A percentile compares a stretch with the other conserved stretches of the same genome.
These are phyloP conservation scores for Monascus ruber DNA, from an alignment of 2,329 filamentous ascomycete genomes.

Conservation along the genomic window DNA sequence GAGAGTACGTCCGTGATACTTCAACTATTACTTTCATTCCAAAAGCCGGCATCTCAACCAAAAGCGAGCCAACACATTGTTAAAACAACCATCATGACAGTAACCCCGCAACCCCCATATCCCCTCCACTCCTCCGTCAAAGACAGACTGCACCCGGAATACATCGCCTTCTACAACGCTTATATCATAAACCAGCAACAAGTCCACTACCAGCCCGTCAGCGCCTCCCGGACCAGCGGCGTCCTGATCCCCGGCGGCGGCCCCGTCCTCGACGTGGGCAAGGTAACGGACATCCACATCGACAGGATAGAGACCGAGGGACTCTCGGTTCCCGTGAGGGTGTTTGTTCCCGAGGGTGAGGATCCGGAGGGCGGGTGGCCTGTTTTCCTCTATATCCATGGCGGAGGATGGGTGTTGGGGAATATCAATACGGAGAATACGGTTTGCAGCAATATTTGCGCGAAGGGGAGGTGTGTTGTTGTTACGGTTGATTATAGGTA, in stretches of 20 bases:
- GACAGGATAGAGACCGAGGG: slow-evolving; percentile 36
- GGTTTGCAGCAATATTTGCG: slow-evolving; percentile 45
- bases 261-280: slow-evolving; percentile 37
- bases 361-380: slow-evolving; percentile 42
- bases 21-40: background rate
- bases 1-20: background rate
- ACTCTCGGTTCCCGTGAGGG: slow-evolving; percentile 37
- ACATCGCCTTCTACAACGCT: slow-evolving; percentile 43
- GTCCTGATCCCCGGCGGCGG: slow-evolving; percentile 44
- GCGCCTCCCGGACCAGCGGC: slow-evolving; percentile 40
- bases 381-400: slow-evolving; percentile 46
- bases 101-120: slow-evolving; percentile 28
- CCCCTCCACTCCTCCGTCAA: slow-evolving; percentile 39
- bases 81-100: slow-evolving; percentile 1
- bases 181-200: slow-evolving; percentile 41
- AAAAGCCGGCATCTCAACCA: background rate
- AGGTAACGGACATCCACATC: slow-evolving; percentile 35
- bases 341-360: slow-evolving; percentile 39
- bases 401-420: slow-evolving; percentile 49
- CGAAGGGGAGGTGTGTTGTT: slow-evolving; percentile 40
- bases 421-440: slow-evolving; percentile 49
- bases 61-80: background rate
- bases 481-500: slow-evolving; percentile 47
- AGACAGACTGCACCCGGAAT: slow-evolving; percentile 39
- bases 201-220: slow-evolving; percentile 44